Base-by-base conservation (phyloP, 257 asterid species). In the Jaltomata sinuosa region DNA sequence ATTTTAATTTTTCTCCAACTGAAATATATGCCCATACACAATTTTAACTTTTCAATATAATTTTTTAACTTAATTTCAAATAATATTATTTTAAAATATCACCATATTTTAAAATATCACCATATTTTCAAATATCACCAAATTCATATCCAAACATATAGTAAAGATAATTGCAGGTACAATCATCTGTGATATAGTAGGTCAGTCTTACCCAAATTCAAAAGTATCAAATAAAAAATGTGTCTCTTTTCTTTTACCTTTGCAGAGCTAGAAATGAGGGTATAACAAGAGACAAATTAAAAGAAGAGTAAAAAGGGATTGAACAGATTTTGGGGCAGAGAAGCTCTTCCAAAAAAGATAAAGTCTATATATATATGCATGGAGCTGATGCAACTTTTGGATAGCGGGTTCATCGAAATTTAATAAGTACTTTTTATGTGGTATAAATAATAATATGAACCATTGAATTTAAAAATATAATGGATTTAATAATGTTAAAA, bases 301-400 rank as follows among this genome's bases (percentile, higher is more conserved):
- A 81, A 55, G 64, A 32, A 65, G 49, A 21, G 40, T 42, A 42
- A 74, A 76, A n/a, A 45, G 81, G 25, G 40, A 76, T 47, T 76
- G 61, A 25, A 76, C 40, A 10, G 59, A 47, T 25, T 47, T 76
- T 62, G 78, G 36, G 65, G 65, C 61, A 47, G 32, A 83, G 3
- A 71, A 71, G 19, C 8, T 21, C 65, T 57, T 79, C 88, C 88
- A 84, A 85, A 83, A n/a, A 81, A 80, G 85, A 0, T 76, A 84
- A 82, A 81, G 72, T 81, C 86, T 82, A n/a, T 8, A 38, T 49
- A 49, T 49, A 16, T 81, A 82, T 71, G 50, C 11, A 54, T n/a
- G 64, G 55, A 34, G 83, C 67, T 8, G 53, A 16, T 14, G 21
- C 6, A 50, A 50, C n/a, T n/a, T n/a, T n/a, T n/a, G n/a, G n/a